A percentile compares a stretch with the other conserved stretches of the same genome.
Evolutionary conservation across 2,329 filamentous ascomycete genomes (phyloP).

Genomic region (Saccharata proteae): DNA sequence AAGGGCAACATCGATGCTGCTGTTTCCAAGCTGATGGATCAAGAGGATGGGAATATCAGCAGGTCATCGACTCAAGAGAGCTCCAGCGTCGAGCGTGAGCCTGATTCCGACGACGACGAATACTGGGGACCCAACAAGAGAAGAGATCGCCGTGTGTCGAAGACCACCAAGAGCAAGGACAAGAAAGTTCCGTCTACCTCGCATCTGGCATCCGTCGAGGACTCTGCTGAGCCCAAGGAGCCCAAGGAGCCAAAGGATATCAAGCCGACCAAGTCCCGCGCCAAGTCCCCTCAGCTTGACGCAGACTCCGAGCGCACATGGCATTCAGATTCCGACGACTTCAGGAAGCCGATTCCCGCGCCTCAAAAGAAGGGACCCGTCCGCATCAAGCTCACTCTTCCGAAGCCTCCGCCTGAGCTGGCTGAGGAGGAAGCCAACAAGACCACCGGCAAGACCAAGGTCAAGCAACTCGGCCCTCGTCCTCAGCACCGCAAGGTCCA

Average conservation of each 20-base stretch:
- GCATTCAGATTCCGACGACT: constrained; percentile 5
- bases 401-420: constrained; percentile 23
- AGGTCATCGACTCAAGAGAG: constrained; percentile 32
- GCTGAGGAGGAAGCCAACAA: constrained; percentile 12
- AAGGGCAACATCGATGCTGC: constrained; percentile 43
- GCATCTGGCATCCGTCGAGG: neutral
- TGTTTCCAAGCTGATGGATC: constrained; percentile 40
- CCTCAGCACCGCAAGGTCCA: constrained; percentile 10
- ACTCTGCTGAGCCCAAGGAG: neutral
- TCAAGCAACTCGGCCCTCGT: constrained; percentile 21
- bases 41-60: constrained; percentile 26
- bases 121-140: constrained; percentile 38
- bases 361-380: constrained; percentile 5
- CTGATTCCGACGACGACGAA: constrained; percentile 38
- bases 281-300: too few relatives aligned
- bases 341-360: neutral
- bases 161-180: constrained; percentile 4
- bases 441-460: constrained; percentile 13
- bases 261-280: neutral
- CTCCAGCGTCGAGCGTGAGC: constrained; percentile 40
- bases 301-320: too few relatives aligned
- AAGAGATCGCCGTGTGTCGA: constrained; percentile 1
- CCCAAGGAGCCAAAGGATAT: neutral
- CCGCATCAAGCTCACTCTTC: constrained; percentile 8
- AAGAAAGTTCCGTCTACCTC: constrained; percentile 1